Conservation (phyloP, 1,284 basidiomycete genomes). For the Coriolopsis trogii region DNA sequence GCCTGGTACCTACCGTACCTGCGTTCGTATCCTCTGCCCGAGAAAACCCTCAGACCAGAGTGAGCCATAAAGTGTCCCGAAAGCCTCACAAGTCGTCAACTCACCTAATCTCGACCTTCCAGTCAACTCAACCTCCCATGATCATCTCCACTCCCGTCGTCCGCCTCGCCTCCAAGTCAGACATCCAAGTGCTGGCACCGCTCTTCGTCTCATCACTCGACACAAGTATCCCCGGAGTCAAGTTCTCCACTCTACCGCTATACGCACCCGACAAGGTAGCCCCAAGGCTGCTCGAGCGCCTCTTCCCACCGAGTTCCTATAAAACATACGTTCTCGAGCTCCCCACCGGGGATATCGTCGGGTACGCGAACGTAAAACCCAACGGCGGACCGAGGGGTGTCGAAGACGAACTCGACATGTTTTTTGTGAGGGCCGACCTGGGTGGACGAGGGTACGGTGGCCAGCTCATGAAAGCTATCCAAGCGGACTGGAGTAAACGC, state of each 20-base stretch:
- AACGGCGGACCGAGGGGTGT: not conserved
- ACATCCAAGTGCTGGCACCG: slow-evolving; percentile 13
- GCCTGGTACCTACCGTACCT: too few species aligned
- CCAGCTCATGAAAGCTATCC: slow-evolving; percentile 16
- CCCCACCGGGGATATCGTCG: slow-evolving; percentile 14
- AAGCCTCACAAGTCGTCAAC: too few species aligned
- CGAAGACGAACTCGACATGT: slow-evolving; percentile 19
- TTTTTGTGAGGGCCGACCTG: slow-evolving; percentile 17
- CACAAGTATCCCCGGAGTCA: slow-evolving; percentile 12
- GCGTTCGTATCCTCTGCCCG: too few species aligned
- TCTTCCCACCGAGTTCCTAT: slow-evolving; percentile 16
- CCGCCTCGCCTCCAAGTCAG: slow-evolving; percentile 11
- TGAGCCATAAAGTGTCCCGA: too few species aligned
- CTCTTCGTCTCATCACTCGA: slow-evolving; percentile 21
- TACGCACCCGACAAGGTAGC: slow-evolving; percentile 7
- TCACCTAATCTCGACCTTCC: too few species aligned
- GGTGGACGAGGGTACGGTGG: slow-evolving; percentile 17
- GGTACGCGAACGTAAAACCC: slow-evolving; percentile 17
- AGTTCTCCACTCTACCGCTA: slow-evolving; percentile 11
- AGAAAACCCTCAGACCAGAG: too few species aligned
- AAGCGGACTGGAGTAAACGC: slow-evolving; percentile 11
- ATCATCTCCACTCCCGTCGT: slow-evolving; percentile 12
- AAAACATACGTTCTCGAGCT: slow-evolving; percentile 17
- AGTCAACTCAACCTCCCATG: not conserved
- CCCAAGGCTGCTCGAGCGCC: slow-evolving; percentile 3